Base-by-base conservation (phyloP, 306 rosid species). In the Trifolium repens region DNA sequence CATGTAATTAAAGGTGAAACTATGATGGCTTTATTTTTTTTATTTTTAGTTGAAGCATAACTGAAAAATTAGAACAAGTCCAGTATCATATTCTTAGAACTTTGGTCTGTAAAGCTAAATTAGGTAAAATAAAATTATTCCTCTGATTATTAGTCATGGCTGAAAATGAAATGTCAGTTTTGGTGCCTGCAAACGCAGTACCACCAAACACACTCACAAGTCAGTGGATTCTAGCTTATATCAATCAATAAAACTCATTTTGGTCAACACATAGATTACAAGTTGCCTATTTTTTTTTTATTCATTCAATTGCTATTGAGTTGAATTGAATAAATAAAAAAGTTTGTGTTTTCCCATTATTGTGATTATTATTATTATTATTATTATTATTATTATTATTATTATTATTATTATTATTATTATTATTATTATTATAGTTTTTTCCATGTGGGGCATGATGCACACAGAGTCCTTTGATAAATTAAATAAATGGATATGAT, bases 1-100 rank as follows among this genome's bases (percentile, higher is more conserved):
- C 40, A 37, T 37, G 40, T 37, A 37, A 1, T 39, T 40, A 40
- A 9, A 9, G 47, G 47, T 43, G 47, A 10, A 46, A 46, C 34
- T 55, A 14, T 15, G 68, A n/a, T 24, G 4, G 35, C 52, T 15
- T 43, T 0, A 62, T 8, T 55, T 74, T 47, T 47, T 68, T 32
- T 4, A 32, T 32, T 1, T 77, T 19, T 19, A 47, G 79, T 78
- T 77, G 88, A 71, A 49, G 58, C 13, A 14, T 73, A 84, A 80
- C 80, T 46, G 55, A 84, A 67, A 53, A 8, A 69, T 43, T 53
- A 63, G 71, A 73, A 52, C 59, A 63, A 69, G 4, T 17, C 57
- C 79, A 69, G 63, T 40, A 16, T 24, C 17, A 40, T 53, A 15
- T 76, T 11, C 19, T 47, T 49, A 12, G 69, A 50, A 57, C 4